phyloP scores from a whole-genome alignment of 2,329 filamentous ascomycete species.

The Graphium sp. region DNA sequence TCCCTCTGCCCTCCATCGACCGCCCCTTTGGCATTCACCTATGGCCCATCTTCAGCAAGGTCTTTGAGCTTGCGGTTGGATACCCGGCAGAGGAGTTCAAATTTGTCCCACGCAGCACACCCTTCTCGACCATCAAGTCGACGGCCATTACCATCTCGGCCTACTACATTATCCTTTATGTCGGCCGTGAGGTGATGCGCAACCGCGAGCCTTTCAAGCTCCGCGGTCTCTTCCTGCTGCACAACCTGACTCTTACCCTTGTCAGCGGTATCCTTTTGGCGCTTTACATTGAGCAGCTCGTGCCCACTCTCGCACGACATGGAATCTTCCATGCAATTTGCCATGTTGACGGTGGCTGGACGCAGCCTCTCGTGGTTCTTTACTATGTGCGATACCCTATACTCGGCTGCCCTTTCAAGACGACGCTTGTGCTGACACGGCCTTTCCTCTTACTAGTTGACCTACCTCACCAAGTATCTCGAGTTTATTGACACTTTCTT shows the following conservation, averaged over 20 bases:
- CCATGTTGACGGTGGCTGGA: constrained; percentile 71
- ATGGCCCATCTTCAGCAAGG: constrained; percentile 91
- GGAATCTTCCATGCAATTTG: constrained; percentile 88
- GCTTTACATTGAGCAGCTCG: constrained; percentile 80
- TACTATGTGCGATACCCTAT: constrained; percentile 99
- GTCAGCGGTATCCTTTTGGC: constrained; percentile 68
- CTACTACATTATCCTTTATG: constrained; percentile 91
- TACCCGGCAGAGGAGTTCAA: constrained; percentile 76
- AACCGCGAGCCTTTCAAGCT: constrained; percentile 72
- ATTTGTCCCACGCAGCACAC: constrained; percentile 67
- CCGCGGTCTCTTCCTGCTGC: constrained; percentile 75
- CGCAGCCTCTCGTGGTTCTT: constrained; percentile 75
- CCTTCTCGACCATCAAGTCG: constrained; percentile 78
- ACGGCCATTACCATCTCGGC: constrained; percentile 64
- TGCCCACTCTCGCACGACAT: constrained; percentile 63
- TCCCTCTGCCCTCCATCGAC: constrained; percentile 67
- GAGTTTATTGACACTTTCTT: constrained; percentile 93
- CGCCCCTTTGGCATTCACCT: constrained; percentile 79
- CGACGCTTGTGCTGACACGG: not conserved
- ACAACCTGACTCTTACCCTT: constrained; percentile 86
- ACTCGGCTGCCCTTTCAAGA: not conserved
- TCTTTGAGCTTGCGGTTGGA: constrained; percentile 58
- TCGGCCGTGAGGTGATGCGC: constrained; percentile 84
- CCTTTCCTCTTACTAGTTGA: constrained; percentile 44
- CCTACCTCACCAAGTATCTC: constrained; percentile 96